A percentile compares a stretch with the other conserved stretches of the same genome.
Conservation (phyloP, 192 early-diverging fungal species). For the Coemansia asiatica region DNA sequence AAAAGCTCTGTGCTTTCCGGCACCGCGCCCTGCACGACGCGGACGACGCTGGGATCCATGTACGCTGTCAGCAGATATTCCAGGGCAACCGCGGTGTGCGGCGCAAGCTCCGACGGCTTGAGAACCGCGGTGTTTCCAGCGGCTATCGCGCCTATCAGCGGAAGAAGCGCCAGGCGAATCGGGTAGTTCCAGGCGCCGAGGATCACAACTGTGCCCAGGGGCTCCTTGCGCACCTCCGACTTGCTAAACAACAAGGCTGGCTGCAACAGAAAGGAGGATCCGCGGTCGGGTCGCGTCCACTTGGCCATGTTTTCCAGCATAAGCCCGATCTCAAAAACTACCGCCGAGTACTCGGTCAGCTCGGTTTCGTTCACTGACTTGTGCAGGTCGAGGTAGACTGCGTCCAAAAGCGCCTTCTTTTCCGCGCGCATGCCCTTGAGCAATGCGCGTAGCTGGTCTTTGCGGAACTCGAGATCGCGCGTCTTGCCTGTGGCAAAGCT, state of each 20-base stretch:
- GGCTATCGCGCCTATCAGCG: constrained; percentile 81
- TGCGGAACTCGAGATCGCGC: constrained; percentile 30
- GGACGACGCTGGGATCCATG: constrained; percentile 64
- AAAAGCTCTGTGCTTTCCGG: constrained; percentile 74
- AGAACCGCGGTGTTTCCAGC: constrained; percentile 83
- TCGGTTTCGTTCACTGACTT: constrained; percentile 58
- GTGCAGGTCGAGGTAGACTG: constrained; percentile 60
- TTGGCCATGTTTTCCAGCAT: constrained; percentile 62
- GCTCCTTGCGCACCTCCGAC: constrained; percentile 65
- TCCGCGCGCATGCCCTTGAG: constrained; percentile 63
- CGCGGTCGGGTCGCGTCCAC: constrained; percentile 56
- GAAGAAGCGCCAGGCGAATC: constrained; percentile 66
- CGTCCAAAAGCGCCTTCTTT: constrained; percentile 57
- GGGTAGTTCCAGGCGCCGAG: constrained; percentile 73
- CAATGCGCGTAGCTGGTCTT: constrained; percentile 63
- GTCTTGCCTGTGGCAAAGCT: constrained; percentile 49
- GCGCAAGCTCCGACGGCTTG: constrained; percentile 85
- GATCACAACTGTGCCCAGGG: constrained; percentile 74
- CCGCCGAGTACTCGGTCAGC: constrained; percentile 56
- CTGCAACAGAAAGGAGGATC: constrained; percentile 28
- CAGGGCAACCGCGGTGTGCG: constrained; percentile 64
- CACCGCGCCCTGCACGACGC: constrained; percentile 75
- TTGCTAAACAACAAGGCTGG: constrained; percentile 53
- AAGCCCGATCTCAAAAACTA: constrained; percentile 59
- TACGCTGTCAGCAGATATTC: constrained; percentile 69